Evolutionary conservation across 2,329 filamentous ascomycete species (phyloP).

Genomic region (Diplocarpon rosae): DNA sequence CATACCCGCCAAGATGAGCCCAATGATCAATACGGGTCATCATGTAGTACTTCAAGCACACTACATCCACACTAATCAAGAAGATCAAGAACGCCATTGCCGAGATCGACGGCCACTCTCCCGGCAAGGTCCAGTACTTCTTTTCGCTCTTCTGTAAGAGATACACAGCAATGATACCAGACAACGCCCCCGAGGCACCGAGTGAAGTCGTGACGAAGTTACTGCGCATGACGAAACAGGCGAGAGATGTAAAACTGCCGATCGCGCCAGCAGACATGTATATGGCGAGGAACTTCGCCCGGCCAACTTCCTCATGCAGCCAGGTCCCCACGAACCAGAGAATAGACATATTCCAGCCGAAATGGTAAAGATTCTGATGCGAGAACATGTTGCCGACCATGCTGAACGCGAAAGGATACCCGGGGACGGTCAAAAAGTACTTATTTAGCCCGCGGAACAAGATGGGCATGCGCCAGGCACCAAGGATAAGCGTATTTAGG

Average conservation of each 20-base stretch:
- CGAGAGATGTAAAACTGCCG: conserved; percentile 48
- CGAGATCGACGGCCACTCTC: conserved; percentile 40
- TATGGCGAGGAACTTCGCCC: conserved; percentile 57
- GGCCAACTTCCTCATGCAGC: conserved; percentile 59
- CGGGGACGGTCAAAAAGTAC: conserved; percentile 55
- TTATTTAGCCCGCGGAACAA: conserved; percentile 56
- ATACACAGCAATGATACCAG: conserved; percentile 50
- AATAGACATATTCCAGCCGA: conserved; percentile 51
- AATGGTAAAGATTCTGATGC: conserved; percentile 52
- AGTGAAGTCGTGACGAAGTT: conserved; percentile 39
- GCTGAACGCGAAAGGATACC: conserved; percentile 50
- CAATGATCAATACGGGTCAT: conserved; percentile 27
- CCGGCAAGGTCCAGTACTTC: conserved; percentile 47
- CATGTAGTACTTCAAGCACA: conserved; percentile 25
- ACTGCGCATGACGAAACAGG: conserved; percentile 29
- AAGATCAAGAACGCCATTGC: conserved; percentile 43
- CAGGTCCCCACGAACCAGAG: conserved; percentile 56
- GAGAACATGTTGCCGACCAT: conserved; percentile 58
- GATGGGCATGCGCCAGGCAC: conserved; percentile 52
- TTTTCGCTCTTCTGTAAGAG: conserved; percentile 48
- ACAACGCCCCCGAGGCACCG: conserved; percentile 56
- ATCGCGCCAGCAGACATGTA: conserved; percentile 49
- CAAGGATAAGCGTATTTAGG: conserved; percentile 45
- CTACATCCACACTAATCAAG: conserved; percentile 38
- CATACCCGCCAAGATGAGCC: conserved; percentile 30